These are phyloP conservation scores for Xylaria sp. DNA, from an alignment of 2,329 filamentous ascomycete genomes.

Conservation along the genomic window DNA sequence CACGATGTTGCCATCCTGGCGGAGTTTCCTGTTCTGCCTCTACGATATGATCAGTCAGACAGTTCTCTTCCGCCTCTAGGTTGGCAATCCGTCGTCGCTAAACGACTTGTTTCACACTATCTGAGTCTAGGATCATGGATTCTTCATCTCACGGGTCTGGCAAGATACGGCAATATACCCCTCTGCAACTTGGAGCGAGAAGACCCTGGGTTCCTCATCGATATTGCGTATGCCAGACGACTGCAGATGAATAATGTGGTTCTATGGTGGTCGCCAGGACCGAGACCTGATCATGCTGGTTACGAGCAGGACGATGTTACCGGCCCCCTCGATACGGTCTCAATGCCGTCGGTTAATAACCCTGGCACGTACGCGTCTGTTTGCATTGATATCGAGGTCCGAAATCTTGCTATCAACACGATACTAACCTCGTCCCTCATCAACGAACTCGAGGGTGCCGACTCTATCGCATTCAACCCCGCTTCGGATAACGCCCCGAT, in stretches of 20 bases:
- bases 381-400: slow-evolving; percentile 89
- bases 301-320: slow-evolving; percentile 90
- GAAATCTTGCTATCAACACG: slow-evolving; percentile 95
- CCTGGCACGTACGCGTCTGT: slow-evolving; percentile 92
- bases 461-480: slow-evolving; percentile 80
- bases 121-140: slow-evolving; percentile 92
- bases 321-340: slow-evolving; percentile 75
- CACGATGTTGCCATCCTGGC: slow-evolving; percentile 80
- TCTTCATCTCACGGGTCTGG: slow-evolving; percentile 77
- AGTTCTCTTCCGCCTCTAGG: slow-evolving; percentile 84
- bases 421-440: slow-evolving; percentile 94
- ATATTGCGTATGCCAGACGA: slow-evolving; percentile 86
- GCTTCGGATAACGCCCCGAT: slow-evolving; percentile 56
- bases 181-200: slow-evolving; percentile 93
- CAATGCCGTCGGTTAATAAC: slow-evolving; percentile 90
- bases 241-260: slow-evolving; percentile 89
- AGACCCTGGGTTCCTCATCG: slow-evolving; percentile 90
- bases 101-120: slow-evolving; percentile 81
- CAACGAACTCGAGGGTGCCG: slow-evolving; percentile 88
- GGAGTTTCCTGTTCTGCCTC: slow-evolving; percentile 75
- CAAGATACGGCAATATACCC: slow-evolving; percentile 88
- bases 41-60: slow-evolving; percentile 78
- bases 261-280: slow-evolving; percentile 89
- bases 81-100: slow-evolving; percentile 87
- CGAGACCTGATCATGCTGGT: slow-evolving; percentile 88